phyloP scores from a whole-genome alignment of 164 flowering plant species.

The Magnolia kwangsiensis region DNA sequence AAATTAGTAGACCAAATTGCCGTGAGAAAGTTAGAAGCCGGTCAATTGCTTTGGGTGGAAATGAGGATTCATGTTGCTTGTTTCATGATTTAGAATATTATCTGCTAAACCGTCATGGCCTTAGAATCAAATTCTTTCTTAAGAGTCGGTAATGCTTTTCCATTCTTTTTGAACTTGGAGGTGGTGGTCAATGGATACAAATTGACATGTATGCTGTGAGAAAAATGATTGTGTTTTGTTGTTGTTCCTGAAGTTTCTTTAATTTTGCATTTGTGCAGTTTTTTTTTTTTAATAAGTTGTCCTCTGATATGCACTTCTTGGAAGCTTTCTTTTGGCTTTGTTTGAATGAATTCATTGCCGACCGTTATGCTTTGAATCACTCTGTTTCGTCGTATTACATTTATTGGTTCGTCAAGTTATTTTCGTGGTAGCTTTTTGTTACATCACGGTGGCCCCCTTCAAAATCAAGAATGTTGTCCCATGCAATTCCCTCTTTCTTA shows the following conservation, averaged over 20 bases:
- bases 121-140: not conserved
- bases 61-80: too few species aligned
- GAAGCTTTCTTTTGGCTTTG: slow-evolving; percentile 74
- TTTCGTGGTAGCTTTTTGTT: too few species aligned
- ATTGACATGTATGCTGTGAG: too few species aligned
- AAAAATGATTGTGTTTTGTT: not conserved
- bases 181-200: too few species aligned
- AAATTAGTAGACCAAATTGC: too few species aligned
- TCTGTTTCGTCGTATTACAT: slow-evolving; percentile 83
- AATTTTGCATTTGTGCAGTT: not conserved
- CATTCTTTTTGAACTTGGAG: not conserved
- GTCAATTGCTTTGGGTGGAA: too few species aligned
- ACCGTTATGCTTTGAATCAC: slow-evolving; percentile 59
- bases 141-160: not conserved
- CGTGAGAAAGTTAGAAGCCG: too few species aligned
- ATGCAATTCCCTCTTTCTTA: too few species aligned
- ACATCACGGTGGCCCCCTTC: too few species aligned
- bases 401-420: slow-evolving; percentile 86
- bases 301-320: slow-evolving; percentile 53
- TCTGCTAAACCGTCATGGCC: too few species aligned
- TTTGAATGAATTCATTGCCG: slow-evolving; percentile 75
- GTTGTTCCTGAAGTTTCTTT: not conserved
- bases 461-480: too few species aligned
- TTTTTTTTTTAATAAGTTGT: not conserved
- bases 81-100: too few species aligned